Evolutionary conservation across 2,329 filamentous ascomycete genomes (phyloP), one percentile per base, ranked within the genome.

Genomic region (Dothistroma septosporum): DNA sequence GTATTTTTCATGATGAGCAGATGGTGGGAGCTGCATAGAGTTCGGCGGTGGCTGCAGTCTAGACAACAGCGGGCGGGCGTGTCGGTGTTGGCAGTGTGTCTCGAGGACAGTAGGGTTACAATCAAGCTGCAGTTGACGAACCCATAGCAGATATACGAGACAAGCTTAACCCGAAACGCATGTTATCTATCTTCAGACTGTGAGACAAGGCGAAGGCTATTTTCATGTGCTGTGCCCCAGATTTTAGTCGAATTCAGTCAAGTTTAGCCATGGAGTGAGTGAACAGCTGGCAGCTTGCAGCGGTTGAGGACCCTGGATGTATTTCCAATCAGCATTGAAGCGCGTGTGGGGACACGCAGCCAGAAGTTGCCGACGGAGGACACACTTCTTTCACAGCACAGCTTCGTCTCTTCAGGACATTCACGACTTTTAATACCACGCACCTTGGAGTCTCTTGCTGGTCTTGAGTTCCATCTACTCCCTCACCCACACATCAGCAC

Each of bases 241-340:
- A 16, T 37, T 37, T 16, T 11, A 11, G n/a, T 44, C 41, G 14
- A 7, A 6, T n/a, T 44, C 7, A 44, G 41, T n/a, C 41, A 16
- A n/a, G 24, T 28, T 28, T 28, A 28, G 24, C 3, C 24, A n/a
- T n/a, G n/a, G n/a, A 44, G 8, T 6, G 41, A 19, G n/a, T 28
- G 33, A 44, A 53, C 14, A 53, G 28, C 19, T 53, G 50, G 14
- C 47, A 50, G 47, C 28, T 50, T 19, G 47, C 47, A n/a, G 41
- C n/a, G 19, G 11, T 7, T 28, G 41, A n/a, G 47, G 22, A 50
- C 47, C 31, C 50, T 35, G 8, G 50, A 53, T 35, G 8, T 28
- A 53, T 53, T 53, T 53, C 50, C 31, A 53, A 53, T 4, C 21
- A 28, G 50, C 50, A 35, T 53, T 53, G 50, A 52, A 10, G 22